These are phyloP conservation scores for Carnegiea gigantea DNA, from an alignment of 179 eudicot genomes.

Conservation along the genomic window DNA sequence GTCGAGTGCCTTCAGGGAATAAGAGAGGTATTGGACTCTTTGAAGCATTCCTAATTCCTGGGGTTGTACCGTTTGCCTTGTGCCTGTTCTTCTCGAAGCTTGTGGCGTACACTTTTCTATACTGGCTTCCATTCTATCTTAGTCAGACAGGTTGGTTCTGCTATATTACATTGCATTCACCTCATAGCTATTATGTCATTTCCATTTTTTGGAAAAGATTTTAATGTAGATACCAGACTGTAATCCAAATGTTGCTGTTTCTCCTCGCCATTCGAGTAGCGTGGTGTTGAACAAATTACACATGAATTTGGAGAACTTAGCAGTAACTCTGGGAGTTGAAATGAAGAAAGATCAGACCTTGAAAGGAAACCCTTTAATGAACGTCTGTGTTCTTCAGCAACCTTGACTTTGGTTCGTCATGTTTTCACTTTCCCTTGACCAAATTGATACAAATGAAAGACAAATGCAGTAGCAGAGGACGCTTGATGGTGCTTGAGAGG, in stretches of 20 bases:
- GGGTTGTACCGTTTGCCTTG: constrained; percentile 93
- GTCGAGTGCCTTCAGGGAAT: constrained; percentile 30
- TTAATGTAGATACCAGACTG: not conserved
- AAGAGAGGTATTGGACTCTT: constrained; percentile 71
- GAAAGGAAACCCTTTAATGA: not conserved
- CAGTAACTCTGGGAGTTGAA: not conserved
- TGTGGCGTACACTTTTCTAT: constrained; percentile 93
- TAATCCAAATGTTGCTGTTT: not conserved
- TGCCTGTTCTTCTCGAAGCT: constrained; percentile 96
- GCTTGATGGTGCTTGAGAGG: too few relatives aligned
- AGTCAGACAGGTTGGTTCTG: constrained; percentile 77
- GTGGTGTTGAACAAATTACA: not conserved
- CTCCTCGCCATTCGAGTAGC: not conserved
- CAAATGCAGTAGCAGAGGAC: too few relatives aligned
- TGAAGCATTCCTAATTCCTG: constrained; percentile 88
- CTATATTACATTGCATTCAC: constrained; percentile 5
- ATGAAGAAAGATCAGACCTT: not conserved
- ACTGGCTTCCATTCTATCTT: constrained; percentile 93
- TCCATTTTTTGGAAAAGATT: not conserved
- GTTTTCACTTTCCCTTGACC: too few relatives aligned
- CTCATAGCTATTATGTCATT: not conserved
- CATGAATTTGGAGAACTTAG: not conserved
- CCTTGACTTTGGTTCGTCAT: too few relatives aligned
- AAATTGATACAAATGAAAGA: too few relatives aligned
- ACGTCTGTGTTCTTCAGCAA: not conserved